These are phyloP conservation scores for Aspergillus sp. DNA, from an alignment of 2,329 filamentous ascomycete species.

Conservation along the genomic window DNA sequence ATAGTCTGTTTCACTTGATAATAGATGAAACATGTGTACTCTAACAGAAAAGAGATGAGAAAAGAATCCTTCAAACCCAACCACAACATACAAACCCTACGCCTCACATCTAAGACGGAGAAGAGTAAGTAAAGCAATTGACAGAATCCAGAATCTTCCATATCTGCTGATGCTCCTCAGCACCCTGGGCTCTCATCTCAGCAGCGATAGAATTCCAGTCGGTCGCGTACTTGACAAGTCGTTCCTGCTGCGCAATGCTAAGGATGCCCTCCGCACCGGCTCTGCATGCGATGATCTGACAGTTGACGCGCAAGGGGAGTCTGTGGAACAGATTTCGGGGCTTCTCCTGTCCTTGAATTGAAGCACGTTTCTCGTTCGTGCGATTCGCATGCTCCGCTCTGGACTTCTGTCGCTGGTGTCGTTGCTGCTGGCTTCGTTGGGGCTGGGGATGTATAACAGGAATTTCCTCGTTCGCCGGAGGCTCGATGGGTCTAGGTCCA, in stretches of 20 bases:
- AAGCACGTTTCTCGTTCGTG: not conserved
- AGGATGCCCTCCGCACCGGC: slow-evolving; percentile 19
- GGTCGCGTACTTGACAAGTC: slow-evolving; percentile 25
- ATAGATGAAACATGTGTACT: no score
- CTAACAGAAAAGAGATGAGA: not conserved
- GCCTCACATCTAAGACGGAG: slow-evolving; percentile 5
- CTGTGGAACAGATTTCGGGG: slow-evolving; percentile 19
- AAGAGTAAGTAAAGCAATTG: slow-evolving; percentile 25
- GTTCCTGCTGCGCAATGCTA: slow-evolving; percentile 20
- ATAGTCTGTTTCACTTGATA: not conserved
- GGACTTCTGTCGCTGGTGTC: not conserved
- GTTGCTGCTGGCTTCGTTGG: not conserved
- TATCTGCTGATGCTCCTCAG: slow-evolving; percentile 25
- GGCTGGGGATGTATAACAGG: not conserved
- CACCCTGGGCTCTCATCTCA: slow-evolving; percentile 24
- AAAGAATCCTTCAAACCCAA: not conserved
- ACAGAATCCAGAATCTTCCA: slow-evolving; percentile 30
- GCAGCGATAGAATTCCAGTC: slow-evolving; percentile 24
- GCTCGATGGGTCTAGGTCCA: not conserved
- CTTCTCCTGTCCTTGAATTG: not conserved
- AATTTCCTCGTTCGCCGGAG: not conserved
- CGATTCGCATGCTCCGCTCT: not conserved
- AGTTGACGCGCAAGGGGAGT: slow-evolving; percentile 23
- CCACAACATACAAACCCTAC: not conserved
- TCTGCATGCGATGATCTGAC: slow-evolving; percentile 23